Evolutionary conservation across 768 basidiomycete genomes (phyloP).

Genomic region (Rhodotorula toruloides): DNA sequence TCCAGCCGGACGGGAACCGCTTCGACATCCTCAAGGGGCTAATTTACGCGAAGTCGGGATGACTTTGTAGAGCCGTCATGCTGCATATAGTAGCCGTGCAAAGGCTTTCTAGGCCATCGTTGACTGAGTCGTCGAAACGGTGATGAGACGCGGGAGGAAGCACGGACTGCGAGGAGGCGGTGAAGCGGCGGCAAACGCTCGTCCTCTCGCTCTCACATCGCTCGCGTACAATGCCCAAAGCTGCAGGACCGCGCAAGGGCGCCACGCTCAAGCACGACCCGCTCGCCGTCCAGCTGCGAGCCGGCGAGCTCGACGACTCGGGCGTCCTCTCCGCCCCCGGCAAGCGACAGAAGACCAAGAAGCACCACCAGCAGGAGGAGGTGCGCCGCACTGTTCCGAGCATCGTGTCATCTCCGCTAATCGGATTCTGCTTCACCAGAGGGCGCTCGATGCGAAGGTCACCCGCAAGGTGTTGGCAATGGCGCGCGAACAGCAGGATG

Average conservation of each 20-base stretch:
- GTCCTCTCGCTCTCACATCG: too few species aligned
- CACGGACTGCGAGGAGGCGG: conserved; percentile 3
- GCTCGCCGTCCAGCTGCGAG: conserved; percentile 71
- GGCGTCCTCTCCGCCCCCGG: conserved; percentile 38
- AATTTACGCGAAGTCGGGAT: conserved; percentile 13
- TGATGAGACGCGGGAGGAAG: not conserved
- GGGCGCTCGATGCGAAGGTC: conserved; percentile 69
- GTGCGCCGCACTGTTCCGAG: conserved; percentile 28
- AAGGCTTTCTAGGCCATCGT: too few species aligned
- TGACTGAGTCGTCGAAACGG: too few species aligned
- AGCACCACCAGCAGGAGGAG: conserved; percentile 60
- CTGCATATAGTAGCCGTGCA: too few species aligned
- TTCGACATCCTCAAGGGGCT: conserved; percentile 69
- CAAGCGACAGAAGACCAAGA: conserved; percentile 48
- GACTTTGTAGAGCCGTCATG: too few species aligned
- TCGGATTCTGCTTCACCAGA: conserved; percentile 49
- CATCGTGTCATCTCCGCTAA: not conserved
- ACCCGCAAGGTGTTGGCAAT: conserved; percentile 85
- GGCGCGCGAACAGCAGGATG: conserved; percentile 83
- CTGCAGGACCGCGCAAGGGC: not conserved
- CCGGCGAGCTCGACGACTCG: conserved; percentile 56
- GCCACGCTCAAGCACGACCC: conserved; percentile 61
- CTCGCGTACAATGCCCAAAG: conserved; percentile 22
- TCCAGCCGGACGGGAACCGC: conserved; percentile 95
- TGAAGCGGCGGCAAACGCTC: not conserved